A percentile compares a stretch with the other conserved stretches of the same genome.
phyloP scores from a whole-genome alignment of 108 stramenopile genomes.

The Parietichytrium sp. region DNA sequence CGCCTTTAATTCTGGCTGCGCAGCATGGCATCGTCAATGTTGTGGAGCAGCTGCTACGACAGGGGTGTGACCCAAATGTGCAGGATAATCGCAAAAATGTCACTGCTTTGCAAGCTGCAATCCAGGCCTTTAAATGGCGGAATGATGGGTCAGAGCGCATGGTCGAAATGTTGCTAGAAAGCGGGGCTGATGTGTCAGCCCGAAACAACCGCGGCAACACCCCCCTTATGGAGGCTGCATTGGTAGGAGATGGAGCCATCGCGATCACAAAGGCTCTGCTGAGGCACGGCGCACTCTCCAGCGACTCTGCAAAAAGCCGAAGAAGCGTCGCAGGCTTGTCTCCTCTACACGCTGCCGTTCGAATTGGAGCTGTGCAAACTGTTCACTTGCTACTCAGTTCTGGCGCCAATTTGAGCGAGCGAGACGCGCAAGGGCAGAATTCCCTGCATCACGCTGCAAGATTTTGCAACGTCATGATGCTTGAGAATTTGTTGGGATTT shows the following conservation, averaged over 20 bases:
- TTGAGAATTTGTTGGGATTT: neutral
- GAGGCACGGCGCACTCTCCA: slow-evolving; percentile 1
- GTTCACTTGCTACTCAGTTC: neutral
- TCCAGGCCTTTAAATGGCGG: neutral
- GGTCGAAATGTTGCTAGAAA: neutral
- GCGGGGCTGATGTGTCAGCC: neutral
- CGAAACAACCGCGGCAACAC: neutral
- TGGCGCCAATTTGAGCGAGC: neutral
- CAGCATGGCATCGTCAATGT: neutral
- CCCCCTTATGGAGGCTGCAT: slow-evolving; percentile 7
- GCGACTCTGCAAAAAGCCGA: neutral
- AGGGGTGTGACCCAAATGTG: neutral
- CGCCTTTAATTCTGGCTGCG: neutral
- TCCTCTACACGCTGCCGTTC: slow-evolving; percentile 10
- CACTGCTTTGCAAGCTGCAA: slow-evolving; percentile 7
- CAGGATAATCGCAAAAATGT: neutral
- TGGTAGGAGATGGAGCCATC: neutral
- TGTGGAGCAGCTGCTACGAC: neutral
- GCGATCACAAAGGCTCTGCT: neutral
- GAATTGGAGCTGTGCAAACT: neutral
- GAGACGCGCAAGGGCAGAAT: neutral
- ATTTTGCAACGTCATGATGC: slow-evolving; percentile 19
- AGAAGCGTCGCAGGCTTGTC: neutral
- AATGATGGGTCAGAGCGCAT: slow-evolving; percentile 4
- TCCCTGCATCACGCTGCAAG: slow-evolving; percentile 15